Evolutionary conservation across 352 stramenopile species (phyloP).

Genomic region (Phytophthora macrochlamydospora): DNA sequence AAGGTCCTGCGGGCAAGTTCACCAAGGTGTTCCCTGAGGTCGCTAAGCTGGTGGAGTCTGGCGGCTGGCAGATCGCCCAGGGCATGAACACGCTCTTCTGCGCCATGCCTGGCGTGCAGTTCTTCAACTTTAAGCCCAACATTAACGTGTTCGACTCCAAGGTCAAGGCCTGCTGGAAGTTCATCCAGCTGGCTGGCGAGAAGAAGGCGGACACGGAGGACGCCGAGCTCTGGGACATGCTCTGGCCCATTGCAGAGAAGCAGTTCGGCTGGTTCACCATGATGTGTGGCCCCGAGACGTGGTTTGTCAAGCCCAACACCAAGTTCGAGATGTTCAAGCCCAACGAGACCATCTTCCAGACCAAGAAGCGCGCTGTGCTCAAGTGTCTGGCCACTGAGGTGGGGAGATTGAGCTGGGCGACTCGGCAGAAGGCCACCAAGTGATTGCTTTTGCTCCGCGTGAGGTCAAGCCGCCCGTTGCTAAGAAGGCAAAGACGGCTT

Average conservation of each 20-base stretch:
- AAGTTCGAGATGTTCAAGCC: conserved; percentile 70
- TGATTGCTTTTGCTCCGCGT: conserved; percentile 54
- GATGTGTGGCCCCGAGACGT: conserved; percentile 67
- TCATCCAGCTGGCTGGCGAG: conserved; percentile 45
- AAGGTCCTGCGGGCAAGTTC: conserved; percentile 47
- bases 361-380: conserved; percentile 71
- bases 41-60: conserved; percentile 49
- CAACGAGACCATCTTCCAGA: conserved; percentile 86
- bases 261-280: conserved; percentile 81
- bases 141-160: conserved; percentile 85
- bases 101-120: conserved; percentile 76
- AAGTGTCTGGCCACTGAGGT: conserved; percentile 62
- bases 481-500: conserved; percentile 36
- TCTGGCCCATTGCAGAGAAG: conserved; percentile 66
- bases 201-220: conserved; percentile 35
- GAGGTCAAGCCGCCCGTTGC: conserved; percentile 16
- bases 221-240: conserved; percentile 57
- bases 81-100: conserved; percentile 68
- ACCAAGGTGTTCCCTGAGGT: conserved; percentile 47
- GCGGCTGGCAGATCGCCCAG: conserved; percentile 70
- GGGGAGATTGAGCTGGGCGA: conserved; percentile 67
- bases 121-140: conserved; percentile 85
- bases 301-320: conserved; percentile 77
- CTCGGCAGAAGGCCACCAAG: conserved; percentile 65
- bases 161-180: conserved; percentile 83